phyloP scores from a whole-genome alignment of 1,139 yeast genomes.

The Yamadazyma atlantica region DNA sequence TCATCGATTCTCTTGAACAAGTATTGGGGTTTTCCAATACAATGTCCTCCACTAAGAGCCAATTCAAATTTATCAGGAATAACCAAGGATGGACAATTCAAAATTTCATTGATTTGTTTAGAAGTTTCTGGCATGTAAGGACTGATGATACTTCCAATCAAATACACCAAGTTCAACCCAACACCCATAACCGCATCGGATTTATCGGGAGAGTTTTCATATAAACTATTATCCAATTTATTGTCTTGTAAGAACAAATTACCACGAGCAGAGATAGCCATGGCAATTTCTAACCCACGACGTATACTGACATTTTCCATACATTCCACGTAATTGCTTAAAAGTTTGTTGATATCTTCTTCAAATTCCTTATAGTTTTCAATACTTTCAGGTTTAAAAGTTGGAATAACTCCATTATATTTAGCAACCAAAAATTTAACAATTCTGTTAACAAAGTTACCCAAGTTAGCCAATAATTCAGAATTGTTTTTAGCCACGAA shows the following conservation, averaged over 20 bases:
- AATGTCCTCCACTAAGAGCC: conserved; percentile 75
- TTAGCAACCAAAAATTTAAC: conserved; percentile 88
- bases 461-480: conserved; percentile 91
- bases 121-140: conserved; percentile 93
- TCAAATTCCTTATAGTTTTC: conserved; percentile 51
- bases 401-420: conserved; percentile 87
- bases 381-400: conserved; percentile 46
- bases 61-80: conserved; percentile 77
- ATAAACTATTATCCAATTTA: conserved; percentile 85
- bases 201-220: conserved; percentile 70
- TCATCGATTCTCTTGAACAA: conserved; percentile 91
- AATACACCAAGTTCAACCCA: conserved; percentile 83
- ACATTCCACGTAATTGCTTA: conserved; percentile 61
- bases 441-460: conserved; percentile 93
- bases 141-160: conserved; percentile 72
- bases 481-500: conserved; percentile 91
- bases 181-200: conserved; percentile 93
- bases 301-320: conserved; percentile 83
- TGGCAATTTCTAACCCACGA: conserved; percentile 85
- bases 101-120: conserved; percentile 65
- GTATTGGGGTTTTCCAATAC: conserved; percentile 88
- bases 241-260: conserved; percentile 94
- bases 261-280: conserved; percentile 91
- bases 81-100: conserved; percentile 76
- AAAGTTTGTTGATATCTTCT: conserved; percentile 59